Evolutionary conservation across 2,329 filamentous ascomycete species (phyloP), one percentile per base, ranked within the genome.

Genomic region (Penicillium sp.): DNA sequence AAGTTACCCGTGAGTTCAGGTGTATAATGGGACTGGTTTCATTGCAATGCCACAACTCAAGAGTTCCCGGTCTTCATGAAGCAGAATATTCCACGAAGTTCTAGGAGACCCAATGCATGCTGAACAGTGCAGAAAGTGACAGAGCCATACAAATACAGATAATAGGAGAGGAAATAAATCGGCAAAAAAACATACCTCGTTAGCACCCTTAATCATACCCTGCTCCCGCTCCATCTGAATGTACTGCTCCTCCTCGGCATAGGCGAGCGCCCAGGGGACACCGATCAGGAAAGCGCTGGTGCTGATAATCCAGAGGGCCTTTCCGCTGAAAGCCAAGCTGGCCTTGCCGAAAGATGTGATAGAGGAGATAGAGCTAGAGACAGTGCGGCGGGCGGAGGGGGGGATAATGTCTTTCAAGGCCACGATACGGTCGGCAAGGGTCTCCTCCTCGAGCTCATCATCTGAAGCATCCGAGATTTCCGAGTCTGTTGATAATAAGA

Each of bases 181-280:
- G 48, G 15, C 20, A 18, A 5, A 22, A 22, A 15, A 52, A 76
- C 80, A 67, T 69, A 88, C 85, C 81, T 96, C 90, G 71, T 89
- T 88, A 61, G 91, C 91, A 70, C 89, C 85, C 84, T 96, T 90
- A 75, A 94, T 89, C 90, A 96, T 94, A 76, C 89, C 87, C 85
- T 92, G 92, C 81, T 97, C 93, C 76, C 92, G 87, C 85, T 99
- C 94, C 91, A 97, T 95, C 81, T 96, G 93, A 63, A 93, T 82
- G 74, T 96, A 86, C 81, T 96, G 90, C 82, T 97, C 92, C 81
- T 99, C 94, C 82, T 99, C 94, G 61, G 89, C 87, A 73, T 92
- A 93, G 55, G 92, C 93, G 65, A 99, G 81, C 56, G 92, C 92
- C 82, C 92, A 97, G 53, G 94, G 94, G 49, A 97, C 91, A 67